These are phyloP conservation scores for Sugiyamaella japonica DNA, from an alignment of 1,139 yeast genomes.

Conservation along the genomic window DNA sequence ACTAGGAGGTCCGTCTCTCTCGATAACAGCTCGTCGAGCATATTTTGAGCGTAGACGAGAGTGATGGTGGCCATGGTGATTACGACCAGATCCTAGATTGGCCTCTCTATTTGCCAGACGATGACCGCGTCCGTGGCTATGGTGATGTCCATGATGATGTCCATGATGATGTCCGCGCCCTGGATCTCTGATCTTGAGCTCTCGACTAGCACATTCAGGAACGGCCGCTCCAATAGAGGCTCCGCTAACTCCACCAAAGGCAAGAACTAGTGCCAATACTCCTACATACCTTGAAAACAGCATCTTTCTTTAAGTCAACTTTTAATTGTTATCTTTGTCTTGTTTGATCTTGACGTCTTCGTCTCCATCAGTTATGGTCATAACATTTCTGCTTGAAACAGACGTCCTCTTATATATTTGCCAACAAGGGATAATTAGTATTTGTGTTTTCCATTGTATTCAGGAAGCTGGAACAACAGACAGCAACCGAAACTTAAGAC, in stretches of 20 bases:
- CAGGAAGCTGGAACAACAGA: not conserved
- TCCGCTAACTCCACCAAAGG: conserved; percentile 2
- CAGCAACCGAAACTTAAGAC: too few species aligned
- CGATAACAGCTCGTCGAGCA: not conserved
- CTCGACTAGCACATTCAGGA: not conserved
- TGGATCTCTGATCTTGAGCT: not conserved
- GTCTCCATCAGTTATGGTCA: not conserved
- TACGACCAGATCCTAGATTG: not conserved
- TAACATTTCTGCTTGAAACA: not conserved
- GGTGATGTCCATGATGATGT: conserved; percentile 2
- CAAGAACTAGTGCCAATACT: not conserved
- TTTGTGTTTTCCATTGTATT: not conserved
- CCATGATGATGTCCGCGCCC: not conserved
- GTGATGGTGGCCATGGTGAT: not conserved
- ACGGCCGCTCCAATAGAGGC: conserved; percentile 4
- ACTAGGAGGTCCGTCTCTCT: not conserved
- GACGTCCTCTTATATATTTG: not conserved
- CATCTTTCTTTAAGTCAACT: conserved; percentile 1
- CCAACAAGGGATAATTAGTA: not conserved
- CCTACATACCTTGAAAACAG: conserved; percentile 6
- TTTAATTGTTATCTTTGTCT: not conserved
- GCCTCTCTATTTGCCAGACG: not conserved
- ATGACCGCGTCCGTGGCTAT: not conserved
- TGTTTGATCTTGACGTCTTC: not conserved
- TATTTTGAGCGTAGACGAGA: not conserved